phyloP scores from a whole-genome alignment of 768 basidiomycete species.

The Hydnum rufescens region DNA sequence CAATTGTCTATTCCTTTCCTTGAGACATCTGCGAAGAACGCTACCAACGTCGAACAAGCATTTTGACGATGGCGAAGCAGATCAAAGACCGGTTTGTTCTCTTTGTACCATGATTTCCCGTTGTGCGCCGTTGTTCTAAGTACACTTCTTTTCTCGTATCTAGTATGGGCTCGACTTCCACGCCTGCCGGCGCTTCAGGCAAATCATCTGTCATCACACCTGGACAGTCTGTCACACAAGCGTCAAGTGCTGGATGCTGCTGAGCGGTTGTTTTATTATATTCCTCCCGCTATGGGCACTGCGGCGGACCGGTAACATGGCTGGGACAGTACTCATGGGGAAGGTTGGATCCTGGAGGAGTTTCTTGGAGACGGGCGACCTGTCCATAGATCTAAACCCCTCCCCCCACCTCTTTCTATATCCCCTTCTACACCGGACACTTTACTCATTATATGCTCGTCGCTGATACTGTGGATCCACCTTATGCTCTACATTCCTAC shows the following conservation, averaged over 20 bases:
- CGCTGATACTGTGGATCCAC: no score
- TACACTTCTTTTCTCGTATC: not conserved
- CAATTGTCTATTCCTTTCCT: conserved; percentile 87
- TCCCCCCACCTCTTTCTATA: no score
- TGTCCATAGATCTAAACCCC: no score
- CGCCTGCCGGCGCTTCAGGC: conserved; percentile 44
- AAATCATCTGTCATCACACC: conserved; percentile 74
- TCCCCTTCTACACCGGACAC: not conserved
- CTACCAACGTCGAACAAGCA: conserved; percentile 96
- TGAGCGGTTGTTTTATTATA: no score
- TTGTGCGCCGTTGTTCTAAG: not conserved
- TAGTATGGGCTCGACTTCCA: conserved; percentile 64
- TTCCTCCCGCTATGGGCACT: no score
- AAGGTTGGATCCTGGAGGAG: no score
- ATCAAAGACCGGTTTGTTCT: conserved; percentile 65
- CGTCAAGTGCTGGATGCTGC: conserved; percentile 60
- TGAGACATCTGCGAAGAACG: conserved; percentile 98
- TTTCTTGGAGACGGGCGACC: no score
- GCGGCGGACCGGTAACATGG: no score
- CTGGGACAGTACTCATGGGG: no score
- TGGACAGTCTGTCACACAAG: conserved; percentile 65
- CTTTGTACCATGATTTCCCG: not conserved
- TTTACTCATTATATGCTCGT: not conserved
- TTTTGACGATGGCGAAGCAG: conserved; percentile 98
- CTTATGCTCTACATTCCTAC: no score